Percentiles rank a stretch among this genome's conserved stretches.
Conservation (phyloP, 108 stramenopile species). For the Bacterosira constricta region DNA sequence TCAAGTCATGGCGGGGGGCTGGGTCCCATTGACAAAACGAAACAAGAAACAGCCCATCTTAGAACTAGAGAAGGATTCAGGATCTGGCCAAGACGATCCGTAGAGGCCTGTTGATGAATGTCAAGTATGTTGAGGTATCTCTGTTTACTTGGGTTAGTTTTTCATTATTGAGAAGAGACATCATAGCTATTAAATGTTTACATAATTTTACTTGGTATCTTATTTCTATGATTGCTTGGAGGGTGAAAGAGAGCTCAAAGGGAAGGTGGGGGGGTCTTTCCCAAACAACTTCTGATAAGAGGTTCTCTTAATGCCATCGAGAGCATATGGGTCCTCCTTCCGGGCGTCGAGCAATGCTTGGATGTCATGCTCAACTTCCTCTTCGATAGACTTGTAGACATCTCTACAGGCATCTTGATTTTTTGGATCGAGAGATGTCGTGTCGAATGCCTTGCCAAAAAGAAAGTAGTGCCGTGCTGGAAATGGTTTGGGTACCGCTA, state of each 20-base stretch:
- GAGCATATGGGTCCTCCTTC: conserved; percentile 64
- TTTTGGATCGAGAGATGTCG: conserved; percentile 59
- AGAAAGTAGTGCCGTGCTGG: conserved; percentile 88
- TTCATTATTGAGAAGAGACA: too few species aligned
- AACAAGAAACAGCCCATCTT: too few species aligned
- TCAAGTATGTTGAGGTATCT: too few species aligned
- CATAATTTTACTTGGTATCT: not conserved
- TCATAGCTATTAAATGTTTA: not conserved
- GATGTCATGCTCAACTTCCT: conserved; percentile 69
- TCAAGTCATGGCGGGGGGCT: too few species aligned
- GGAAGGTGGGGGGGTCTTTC: conserved; percentile 51
- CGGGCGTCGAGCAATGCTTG: conserved; percentile 77
- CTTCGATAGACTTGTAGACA: conserved; percentile 61
- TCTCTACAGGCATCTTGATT: conserved; percentile 65
- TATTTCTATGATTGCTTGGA: conserved; percentile 1
- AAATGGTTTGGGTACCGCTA: conserved; percentile 65
- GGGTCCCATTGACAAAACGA: too few species aligned
- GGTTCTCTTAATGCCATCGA: conserved; percentile 33
- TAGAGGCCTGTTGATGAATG: too few species aligned
- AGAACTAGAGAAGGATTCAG: too few species aligned
- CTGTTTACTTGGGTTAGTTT: too few species aligned
- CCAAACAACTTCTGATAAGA: conserved; percentile 31
- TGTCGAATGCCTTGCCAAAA: conserved; percentile 78
- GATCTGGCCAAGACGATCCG: too few species aligned
- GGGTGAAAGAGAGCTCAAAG: conserved; percentile 17